phyloP scores from a whole-genome alignment of 441 rosid genomes.

The Raphanus hybrid region DNA sequence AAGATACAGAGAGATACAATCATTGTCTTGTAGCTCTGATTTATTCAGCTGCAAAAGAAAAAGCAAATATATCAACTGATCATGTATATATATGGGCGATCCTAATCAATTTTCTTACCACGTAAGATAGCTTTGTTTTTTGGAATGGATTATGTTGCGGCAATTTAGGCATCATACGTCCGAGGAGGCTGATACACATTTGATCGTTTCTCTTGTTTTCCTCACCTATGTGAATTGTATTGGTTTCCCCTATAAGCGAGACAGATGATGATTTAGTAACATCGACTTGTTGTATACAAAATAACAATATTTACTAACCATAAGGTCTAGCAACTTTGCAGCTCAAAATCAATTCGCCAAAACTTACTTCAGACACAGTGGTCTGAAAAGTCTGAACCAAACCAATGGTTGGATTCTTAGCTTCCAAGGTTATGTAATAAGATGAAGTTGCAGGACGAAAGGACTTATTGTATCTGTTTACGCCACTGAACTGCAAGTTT shows the following conservation, averaged over 20 bases:
- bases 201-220: background rate
- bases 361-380: background rate
- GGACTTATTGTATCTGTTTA: background rate
- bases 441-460: background rate
- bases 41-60: background rate
- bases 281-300: background rate
- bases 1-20: background rate
- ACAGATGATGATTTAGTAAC: background rate
- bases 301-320: background rate
- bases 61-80: background rate
- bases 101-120: background rate
- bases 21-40: slow-evolving; percentile 2
- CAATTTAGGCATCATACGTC: background rate
- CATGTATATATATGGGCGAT: background rate
- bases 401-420: background rate
- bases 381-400: background rate
- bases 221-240: background rate
- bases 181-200: background rate
- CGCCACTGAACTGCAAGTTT: background rate
- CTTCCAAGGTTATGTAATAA: background rate
- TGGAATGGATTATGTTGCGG: background rate
- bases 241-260: background rate
- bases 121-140: background rate
- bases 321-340: slow-evolving; percentile 3
- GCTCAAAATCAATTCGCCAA: background rate